Conservation (phyloP, 345 rosid genomes). For the Eucalyptus camaldulensis region DNA sequence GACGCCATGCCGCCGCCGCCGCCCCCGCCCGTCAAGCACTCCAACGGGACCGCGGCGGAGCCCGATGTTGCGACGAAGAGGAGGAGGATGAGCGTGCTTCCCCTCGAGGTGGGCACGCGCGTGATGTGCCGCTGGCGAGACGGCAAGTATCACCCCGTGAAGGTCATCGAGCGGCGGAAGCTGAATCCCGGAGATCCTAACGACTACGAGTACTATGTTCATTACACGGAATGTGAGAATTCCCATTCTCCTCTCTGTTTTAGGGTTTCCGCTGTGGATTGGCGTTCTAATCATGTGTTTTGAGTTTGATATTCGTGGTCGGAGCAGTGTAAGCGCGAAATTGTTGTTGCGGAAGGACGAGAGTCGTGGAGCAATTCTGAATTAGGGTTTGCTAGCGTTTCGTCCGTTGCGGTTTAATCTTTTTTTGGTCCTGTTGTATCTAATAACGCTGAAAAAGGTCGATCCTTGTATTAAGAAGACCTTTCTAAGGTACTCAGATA, state of each 20-base stretch:
- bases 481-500: not conserved
- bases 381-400: not conserved
- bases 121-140: conserved; percentile 98
- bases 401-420: not conserved
- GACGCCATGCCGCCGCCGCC: conserved; percentile 7
- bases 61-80: conserved; percentile 34
- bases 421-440: not conserved
- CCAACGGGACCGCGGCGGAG: conserved; percentile 14
- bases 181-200: conserved; percentile 22
- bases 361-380: not conserved
- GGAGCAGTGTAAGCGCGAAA: not conserved
- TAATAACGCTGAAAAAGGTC: not conserved
- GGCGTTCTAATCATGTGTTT: not conserved
- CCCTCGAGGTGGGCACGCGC: conserved; percentile 93
- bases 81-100: conserved; percentile 54
- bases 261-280: not conserved
- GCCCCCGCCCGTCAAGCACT: not conserved
- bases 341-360: not conserved
- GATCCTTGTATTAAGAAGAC: not conserved
- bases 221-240: conserved; percentile 88
- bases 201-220: conserved; percentile 96
- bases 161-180: conserved; percentile 93
- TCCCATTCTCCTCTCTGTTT: not conserved
- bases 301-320: not conserved
- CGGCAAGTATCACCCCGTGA: conserved; percentile 87